These are phyloP conservation scores for Wilcoxina mikolae DNA, from an alignment of 495 filamentous ascomycete species.

Conservation along the genomic window DNA sequence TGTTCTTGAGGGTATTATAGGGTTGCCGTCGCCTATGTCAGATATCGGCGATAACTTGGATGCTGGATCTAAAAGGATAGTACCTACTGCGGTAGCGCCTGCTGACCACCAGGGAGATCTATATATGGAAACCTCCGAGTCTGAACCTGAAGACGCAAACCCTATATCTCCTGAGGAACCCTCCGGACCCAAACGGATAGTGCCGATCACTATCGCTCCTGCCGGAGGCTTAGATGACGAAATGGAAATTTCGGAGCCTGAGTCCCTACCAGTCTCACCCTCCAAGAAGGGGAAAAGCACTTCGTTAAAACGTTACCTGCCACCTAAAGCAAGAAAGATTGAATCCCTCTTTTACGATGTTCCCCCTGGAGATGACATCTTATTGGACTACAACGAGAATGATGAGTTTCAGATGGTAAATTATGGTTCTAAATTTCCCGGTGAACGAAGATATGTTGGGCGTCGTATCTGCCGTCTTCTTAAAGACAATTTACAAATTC, in stretches of 20 bases:
- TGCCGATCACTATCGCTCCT: background rate
- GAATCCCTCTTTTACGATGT: constrained; percentile 14
- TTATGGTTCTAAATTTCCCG: constrained; percentile 4
- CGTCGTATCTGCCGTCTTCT: constrained; percentile 20
- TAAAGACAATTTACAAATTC: background rate
- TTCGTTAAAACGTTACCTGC: constrained; percentile 3
- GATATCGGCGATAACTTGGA: background rate
- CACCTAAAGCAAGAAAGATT: background rate
- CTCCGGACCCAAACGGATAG: background rate
- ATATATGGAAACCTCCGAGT: background rate
- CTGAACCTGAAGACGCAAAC: background rate
- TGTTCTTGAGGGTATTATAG: too few relatives aligned
- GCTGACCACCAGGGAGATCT: background rate
- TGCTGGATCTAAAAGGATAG: too few relatives aligned
- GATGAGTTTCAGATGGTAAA: background rate
- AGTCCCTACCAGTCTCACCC: background rate
- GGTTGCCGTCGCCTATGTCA: background rate
- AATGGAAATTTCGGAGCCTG: background rate
- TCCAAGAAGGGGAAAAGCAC: background rate
- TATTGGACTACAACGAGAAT: background rate
- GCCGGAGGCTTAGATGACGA: background rate
- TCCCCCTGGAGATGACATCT: constrained; percentile 3
- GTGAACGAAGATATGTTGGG: constrained; percentile 12
- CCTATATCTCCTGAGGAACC: background rate
- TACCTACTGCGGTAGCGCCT: background rate